These are phyloP conservation scores for Hibiscus trionum DNA, from an alignment of 345 rosid species.

Conservation along the genomic window DNA sequence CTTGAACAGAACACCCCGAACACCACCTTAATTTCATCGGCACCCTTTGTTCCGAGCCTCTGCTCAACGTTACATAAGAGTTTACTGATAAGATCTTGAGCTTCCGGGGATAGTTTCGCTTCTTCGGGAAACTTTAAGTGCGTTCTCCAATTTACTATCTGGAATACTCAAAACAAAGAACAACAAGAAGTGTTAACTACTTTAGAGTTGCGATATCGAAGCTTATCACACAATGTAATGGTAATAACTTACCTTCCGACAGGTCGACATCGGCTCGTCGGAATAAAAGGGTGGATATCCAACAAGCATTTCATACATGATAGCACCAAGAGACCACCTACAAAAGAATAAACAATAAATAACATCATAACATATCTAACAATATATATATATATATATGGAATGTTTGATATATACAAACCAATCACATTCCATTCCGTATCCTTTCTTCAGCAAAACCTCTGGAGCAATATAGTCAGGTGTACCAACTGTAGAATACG, in stretches of 20 bases:
- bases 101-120: constrained; percentile 79
- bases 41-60: constrained; percentile 95
- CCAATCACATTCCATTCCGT: constrained; percentile 99
- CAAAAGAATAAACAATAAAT: background rate
- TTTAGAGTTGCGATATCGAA: background rate
- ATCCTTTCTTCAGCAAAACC: constrained; percentile 89
- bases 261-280: constrained; percentile 95
- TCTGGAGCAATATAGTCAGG: constrained; percentile 98
- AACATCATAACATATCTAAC: background rate
- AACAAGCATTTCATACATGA: constrained; percentile 99
- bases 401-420: constrained; percentile 26
- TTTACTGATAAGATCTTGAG: constrained; percentile 76
- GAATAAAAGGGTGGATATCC: constrained; percentile 99
- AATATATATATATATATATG: background rate
- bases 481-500: constrained; percentile 96
- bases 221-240: background rate
- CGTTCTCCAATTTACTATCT: constrained; percentile 97
- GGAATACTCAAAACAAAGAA: constrained; percentile 12
- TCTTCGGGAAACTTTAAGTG: constrained; percentile 95
- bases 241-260: constrained; percentile 66
- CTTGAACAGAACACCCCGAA: constrained; percentile 37
- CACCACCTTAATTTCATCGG: constrained; percentile 82
- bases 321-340: constrained; percentile 99
- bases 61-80: constrained; percentile 88
- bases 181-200: background rate